Conservation (phyloP, 2,329 filamentous ascomycete species). For the Colletotrichum kahawae region DNA sequence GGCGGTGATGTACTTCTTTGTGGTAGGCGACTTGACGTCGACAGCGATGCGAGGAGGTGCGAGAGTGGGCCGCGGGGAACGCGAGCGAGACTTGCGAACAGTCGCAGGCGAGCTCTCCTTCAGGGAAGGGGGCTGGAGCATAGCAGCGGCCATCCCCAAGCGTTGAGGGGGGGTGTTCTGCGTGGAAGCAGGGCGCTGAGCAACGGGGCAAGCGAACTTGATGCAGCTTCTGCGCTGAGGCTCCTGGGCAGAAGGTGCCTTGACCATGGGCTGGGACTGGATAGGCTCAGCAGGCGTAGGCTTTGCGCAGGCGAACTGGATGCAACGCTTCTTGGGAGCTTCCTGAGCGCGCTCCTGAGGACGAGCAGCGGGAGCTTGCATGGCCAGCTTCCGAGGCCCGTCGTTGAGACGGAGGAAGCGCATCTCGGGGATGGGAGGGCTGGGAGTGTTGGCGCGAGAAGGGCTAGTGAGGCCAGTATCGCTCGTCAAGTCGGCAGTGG, state of each 20-base stretch:
- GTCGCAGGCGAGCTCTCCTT: conserved; percentile 22
- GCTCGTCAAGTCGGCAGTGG: conserved; percentile 91
- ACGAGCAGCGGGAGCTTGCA: conserved; percentile 65
- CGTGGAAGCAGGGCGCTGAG: conserved; percentile 48
- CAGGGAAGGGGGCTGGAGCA: neutral
- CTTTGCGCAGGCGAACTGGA: conserved; percentile 88
- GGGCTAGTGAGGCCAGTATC: conserved; percentile 91
- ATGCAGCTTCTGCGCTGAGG: conserved; percentile 66
- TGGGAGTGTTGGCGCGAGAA: conserved; percentile 85
- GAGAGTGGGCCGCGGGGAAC: conserved; percentile 24
- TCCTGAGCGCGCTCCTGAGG: conserved; percentile 46
- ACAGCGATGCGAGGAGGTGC: conserved; percentile 41
- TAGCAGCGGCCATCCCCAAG: conserved; percentile 13
- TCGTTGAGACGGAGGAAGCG: conserved; percentile 47
- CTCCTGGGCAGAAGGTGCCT: conserved; percentile 39
- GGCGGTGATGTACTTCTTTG: conserved; percentile 55
- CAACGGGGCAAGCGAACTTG: conserved; percentile 74
- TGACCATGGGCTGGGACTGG: conserved; percentile 33
- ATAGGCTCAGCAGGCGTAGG: conserved; percentile 29
- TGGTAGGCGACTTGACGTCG: conserved; percentile 41
- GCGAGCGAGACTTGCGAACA: conserved; percentile 30
- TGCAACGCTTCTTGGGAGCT: conserved; percentile 76
- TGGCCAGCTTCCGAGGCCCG: conserved; percentile 31
- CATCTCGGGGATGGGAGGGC: conserved; percentile 76
- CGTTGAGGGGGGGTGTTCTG: conserved; percentile 41